phyloP scores from a whole-genome alignment of 495 filamentous ascomycete species.

The Cercophora newfieldiana region DNA sequence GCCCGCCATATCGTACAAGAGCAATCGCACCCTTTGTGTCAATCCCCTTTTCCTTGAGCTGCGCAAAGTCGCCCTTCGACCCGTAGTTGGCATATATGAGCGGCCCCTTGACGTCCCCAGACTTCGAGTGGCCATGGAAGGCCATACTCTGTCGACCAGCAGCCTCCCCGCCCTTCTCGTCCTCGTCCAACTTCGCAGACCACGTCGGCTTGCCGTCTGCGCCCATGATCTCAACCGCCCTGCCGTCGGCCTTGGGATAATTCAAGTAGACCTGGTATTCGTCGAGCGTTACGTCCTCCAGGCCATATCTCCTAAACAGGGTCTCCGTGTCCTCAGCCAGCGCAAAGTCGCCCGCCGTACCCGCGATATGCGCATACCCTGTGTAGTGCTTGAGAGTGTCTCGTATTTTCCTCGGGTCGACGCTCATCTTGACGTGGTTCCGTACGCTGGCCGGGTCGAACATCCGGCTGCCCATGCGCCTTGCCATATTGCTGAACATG shows the following conservation, averaged over 20 bases:
- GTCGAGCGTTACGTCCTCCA: constrained; percentile 73
- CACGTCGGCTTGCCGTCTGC: constrained; percentile 66
- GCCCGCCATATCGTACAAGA: constrained; percentile 77
- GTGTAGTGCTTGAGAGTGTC: constrained; percentile 72
- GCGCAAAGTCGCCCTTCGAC: constrained; percentile 75
- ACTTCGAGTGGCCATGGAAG: constrained; percentile 88
- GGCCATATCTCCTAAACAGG: constrained; percentile 62
- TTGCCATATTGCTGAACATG: constrained; percentile 64
- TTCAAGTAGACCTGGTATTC: constrained; percentile 88
- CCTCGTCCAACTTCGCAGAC: constrained; percentile 86
- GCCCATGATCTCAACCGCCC: constrained; percentile 75
- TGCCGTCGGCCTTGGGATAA: constrained; percentile 74
- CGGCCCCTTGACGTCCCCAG: constrained; percentile 88
- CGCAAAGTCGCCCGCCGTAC: constrained; percentile 83
- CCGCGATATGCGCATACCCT: constrained; percentile 80
- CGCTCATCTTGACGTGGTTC: constrained; percentile 65
- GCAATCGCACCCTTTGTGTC: constrained; percentile 77
- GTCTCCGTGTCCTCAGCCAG: constrained; percentile 79
- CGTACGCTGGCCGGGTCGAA: constrained; percentile 70
- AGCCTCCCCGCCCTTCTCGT: constrained; percentile 52
- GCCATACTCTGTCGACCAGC: constrained; percentile 62
- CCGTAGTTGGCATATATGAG: constrained; percentile 94
- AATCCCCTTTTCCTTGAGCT: constrained; percentile 67
- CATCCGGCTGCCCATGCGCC: constrained; percentile 48
- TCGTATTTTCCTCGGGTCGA: constrained; percentile 66